Conservation (phyloP, 2,329 filamentous ascomycete species). For the Alternaria sp. region DNA sequence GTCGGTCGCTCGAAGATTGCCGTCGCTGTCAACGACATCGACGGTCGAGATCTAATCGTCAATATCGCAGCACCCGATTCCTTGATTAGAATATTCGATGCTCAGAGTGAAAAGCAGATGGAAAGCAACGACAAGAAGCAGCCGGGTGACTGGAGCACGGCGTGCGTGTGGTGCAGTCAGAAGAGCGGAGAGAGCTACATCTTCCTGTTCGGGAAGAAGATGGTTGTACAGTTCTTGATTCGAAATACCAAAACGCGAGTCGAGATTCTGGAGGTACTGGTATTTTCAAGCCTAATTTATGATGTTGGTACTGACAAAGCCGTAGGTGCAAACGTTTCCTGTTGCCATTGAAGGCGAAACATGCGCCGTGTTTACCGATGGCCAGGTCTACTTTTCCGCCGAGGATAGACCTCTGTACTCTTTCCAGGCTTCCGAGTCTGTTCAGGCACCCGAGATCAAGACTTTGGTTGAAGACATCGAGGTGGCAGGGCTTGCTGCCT, state of each 20-base stretch:
- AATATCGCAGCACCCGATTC: conserved; percentile 45
- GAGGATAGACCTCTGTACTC: conserved; percentile 41
- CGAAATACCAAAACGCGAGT: conserved; percentile 19
- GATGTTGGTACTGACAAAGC: conserved; percentile 6
- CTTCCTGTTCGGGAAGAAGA: conserved; percentile 45
- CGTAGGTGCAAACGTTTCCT: conserved; percentile 41
- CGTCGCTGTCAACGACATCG: conserved; percentile 35
- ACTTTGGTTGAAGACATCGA: conserved; percentile 29
- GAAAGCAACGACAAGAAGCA: conserved; percentile 34
- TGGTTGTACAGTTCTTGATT: conserved; percentile 40
- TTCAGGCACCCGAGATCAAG: conserved; percentile 27
- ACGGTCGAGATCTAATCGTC: conserved; percentile 36
- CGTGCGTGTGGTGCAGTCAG: conserved; percentile 40
- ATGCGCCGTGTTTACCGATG: conserved; percentile 33
- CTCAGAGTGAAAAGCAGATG: conserved; percentile 25
- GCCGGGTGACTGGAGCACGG: conserved; percentile 43
- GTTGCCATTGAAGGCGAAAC: conserved; percentile 41
- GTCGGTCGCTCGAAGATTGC: conserved; percentile 43
- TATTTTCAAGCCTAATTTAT: no score
- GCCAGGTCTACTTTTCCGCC: conserved; percentile 39
- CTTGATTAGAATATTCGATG: conserved; percentile 37
- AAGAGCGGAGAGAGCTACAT: conserved; percentile 40
- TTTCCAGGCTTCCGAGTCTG: conserved; percentile 40
- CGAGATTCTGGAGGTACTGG: conserved; percentile 37
- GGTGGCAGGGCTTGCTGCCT: conserved; percentile 35